Evolutionary conservation across 257 asterid genomes (phyloP).

Genomic region (Capsicum rhomboideum): DNA sequence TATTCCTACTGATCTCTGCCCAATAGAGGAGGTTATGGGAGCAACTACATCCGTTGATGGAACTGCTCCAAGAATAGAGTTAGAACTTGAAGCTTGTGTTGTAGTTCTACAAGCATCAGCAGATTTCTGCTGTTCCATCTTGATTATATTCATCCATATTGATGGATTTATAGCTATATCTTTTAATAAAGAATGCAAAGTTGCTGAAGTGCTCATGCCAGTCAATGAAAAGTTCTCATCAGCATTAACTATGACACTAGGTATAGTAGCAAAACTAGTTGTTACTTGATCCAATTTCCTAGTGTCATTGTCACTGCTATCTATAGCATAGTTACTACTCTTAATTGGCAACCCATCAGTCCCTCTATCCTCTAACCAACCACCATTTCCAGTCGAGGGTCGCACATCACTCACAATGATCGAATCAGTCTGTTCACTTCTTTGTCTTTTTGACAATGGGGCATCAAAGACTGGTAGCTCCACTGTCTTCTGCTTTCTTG

Average conservation of each 20-base stretch:
- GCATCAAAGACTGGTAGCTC: constrained; percentile 47
- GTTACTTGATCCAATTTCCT: constrained; percentile 21
- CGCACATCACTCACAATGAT: constrained; percentile 7
- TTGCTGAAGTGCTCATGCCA: constrained; percentile 30
- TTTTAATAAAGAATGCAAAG: constrained; percentile 54
- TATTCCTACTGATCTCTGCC: constrained; percentile 40
- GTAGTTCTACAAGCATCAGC: constrained; percentile 33
- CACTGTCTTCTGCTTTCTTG: constrained; percentile 48
- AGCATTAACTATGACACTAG: constrained; percentile 18
- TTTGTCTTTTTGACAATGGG: constrained; percentile 59
- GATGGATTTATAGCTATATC: constrained; percentile 78
- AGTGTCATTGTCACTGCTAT: constrained; percentile 8
- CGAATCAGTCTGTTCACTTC: constrained; percentile 34
- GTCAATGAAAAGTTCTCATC: constrained; percentile 24
- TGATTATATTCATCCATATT: constrained; percentile 59
- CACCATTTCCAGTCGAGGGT: constrained; percentile 27
- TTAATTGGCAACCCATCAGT: constrained; percentile 20
- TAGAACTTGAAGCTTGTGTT: constrained; percentile 25
- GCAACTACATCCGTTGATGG: constrained; percentile 27
- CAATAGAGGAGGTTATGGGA: constrained; percentile 27
- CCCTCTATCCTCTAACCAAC: constrained; percentile 46
- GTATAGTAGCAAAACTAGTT: constrained; percentile 12
- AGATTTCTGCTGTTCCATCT: constrained; percentile 54
- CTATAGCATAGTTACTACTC: constrained; percentile 11
- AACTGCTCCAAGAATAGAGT: constrained; percentile 41